Conservation (phyloP, 1,284 basidiomycete genomes). For the Malassezia dermatis region DNA sequence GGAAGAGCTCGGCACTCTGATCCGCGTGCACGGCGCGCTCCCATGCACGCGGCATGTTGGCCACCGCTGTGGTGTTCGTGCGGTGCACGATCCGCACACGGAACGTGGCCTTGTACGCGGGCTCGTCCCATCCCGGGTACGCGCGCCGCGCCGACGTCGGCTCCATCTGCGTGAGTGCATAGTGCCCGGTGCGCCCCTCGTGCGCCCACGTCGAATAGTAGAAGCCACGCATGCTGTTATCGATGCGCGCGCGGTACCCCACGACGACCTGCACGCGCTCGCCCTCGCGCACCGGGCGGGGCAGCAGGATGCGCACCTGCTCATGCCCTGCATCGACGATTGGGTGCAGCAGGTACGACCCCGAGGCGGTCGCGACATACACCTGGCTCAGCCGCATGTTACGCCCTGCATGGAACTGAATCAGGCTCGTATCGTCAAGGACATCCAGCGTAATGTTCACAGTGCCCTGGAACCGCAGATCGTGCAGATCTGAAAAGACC, state of each 20-base stretch:
- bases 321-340: conserved; percentile 48
- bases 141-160: conserved; percentile 66
- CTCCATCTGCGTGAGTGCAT: conserved; percentile 53
- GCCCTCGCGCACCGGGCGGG: conserved; percentile 29
- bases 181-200: conserved; percentile 49
- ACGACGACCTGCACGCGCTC: conserved; percentile 33
- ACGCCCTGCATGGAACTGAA: conserved; percentile 51
- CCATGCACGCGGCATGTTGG: conserved; percentile 61
- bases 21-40: conserved; percentile 23
- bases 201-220: conserved; percentile 47
- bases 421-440: conserved; percentile 54
- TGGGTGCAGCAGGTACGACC: conserved; percentile 52
- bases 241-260: conserved; percentile 36
- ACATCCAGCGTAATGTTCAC: conserved; percentile 70
- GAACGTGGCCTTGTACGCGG: conserved; percentile 79
- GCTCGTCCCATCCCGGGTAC: conserved; percentile 73
- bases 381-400: conserved; percentile 62
- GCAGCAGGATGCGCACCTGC: conserved; percentile 32
- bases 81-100: conserved; percentile 71
- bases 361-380: conserved; percentile 56
- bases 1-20: conserved; percentile 39
- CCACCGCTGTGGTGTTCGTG: conserved; percentile 57
- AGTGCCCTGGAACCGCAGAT: conserved; percentile 64
- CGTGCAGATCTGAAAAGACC: conserved; percentile 67
- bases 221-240: conserved; percentile 39